Evolutionary conservation across 805 yeast species (phyloP).

Genomic region (Candida ortonii): DNA sequence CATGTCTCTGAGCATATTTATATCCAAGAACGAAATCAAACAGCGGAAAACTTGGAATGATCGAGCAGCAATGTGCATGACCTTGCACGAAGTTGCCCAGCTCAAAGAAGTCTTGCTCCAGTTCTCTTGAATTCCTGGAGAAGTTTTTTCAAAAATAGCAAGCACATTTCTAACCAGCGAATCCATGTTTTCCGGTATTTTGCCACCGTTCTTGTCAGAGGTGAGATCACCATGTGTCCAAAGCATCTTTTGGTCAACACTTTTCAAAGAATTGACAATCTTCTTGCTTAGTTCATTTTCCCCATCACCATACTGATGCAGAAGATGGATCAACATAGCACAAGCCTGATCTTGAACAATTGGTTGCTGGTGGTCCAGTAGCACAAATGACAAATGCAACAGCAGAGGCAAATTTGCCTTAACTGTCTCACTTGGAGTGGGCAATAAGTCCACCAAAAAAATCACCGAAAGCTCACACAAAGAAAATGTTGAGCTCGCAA

Average conservation of each 20-base stretch:
- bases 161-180: slow-evolving; percentile 60
- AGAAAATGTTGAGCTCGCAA: slow-evolving; percentile 66
- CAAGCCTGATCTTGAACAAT: slow-evolving; percentile 84
- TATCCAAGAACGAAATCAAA: slow-evolving; percentile 75
- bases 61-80: slow-evolving; percentile 93
- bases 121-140: slow-evolving; percentile 59
- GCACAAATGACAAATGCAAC: slow-evolving; percentile 73
- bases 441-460: slow-evolving; percentile 75
- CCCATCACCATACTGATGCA: slow-evolving; percentile 57
- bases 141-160: slow-evolving; percentile 47
- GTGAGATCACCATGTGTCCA: slow-evolving; percentile 90
- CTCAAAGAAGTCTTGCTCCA: slow-evolving; percentile 83
- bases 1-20: slow-evolving; percentile 89
- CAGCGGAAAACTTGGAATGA: slow-evolving; percentile 93
- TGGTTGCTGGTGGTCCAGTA: slow-evolving; percentile 83
- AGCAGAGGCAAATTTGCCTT: slow-evolving; percentile 63
- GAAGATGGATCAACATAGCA: slow-evolving; percentile 66
- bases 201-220: slow-evolving; percentile 71
- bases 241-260: slow-evolving; percentile 48
- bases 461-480: slow-evolving; percentile 84
- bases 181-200: slow-evolving; percentile 87
- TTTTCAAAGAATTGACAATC: slow-evolving; percentile 56
- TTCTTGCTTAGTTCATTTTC: slow-evolving; percentile 52
- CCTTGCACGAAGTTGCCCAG: slow-evolving; percentile 98
- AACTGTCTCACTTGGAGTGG: slow-evolving; percentile 62